Conservation (phyloP, 345 rosid genomes). For the Acer campestre region DNA sequence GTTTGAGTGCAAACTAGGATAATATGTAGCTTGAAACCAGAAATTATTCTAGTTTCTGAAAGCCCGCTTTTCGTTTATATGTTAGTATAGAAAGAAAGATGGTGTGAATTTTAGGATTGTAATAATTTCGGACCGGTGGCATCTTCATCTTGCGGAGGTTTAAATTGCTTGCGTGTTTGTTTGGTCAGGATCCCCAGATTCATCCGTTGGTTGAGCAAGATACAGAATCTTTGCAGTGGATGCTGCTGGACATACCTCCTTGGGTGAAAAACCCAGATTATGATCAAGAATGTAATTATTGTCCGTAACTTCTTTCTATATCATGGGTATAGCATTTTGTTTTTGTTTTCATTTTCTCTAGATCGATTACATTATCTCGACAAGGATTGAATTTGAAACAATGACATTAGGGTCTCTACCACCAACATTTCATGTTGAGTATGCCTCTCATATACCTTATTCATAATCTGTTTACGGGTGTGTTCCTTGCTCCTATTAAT, state of each 20-base stretch:
- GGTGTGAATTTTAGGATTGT: not conserved
- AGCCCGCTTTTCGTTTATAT: not conserved
- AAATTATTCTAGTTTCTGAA: not conserved
- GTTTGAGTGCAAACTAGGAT: not conserved
- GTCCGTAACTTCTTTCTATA: constrained; percentile 6
- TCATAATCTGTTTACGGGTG: not conserved
- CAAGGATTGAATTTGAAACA: constrained; percentile 81
- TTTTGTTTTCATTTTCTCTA: constrained; percentile 25
- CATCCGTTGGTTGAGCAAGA: constrained; percentile 75
- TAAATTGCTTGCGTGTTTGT: not conserved
- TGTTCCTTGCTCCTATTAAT: not conserved
- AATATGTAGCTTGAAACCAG: not conserved
- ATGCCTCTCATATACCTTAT: not conserved
- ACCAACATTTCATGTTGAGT: constrained; percentile 86
- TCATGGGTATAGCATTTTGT: constrained; percentile 6
- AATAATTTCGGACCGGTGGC: not conserved
- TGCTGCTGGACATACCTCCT: constrained; percentile 91
- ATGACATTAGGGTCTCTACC: constrained; percentile 90
- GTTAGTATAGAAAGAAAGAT: not conserved
- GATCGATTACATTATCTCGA: constrained; percentile 97
- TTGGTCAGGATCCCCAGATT: constrained; percentile 69
- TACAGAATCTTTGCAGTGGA: constrained; percentile 63
- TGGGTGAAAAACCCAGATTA: constrained; percentile 96
- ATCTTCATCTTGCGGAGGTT: not conserved
- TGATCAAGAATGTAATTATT: constrained; percentile 72